These are phyloP conservation scores for Dichotomocladium elegans DNA, from an alignment of 371 early-diverging fungal species.

Conservation along the genomic window DNA sequence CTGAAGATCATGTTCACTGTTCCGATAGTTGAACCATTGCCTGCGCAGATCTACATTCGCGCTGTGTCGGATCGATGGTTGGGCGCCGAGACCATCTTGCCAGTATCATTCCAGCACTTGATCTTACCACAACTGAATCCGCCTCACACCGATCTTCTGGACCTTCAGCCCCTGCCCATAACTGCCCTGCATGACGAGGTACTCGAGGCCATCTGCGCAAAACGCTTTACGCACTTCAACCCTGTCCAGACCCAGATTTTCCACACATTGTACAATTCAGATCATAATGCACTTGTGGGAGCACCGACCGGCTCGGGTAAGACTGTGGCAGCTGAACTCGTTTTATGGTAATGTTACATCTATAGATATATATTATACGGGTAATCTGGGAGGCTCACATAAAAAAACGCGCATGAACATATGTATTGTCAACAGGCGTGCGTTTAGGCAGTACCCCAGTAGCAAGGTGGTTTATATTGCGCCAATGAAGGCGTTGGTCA, in stretches of 20 bases:
- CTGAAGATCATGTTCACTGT: constrained; percentile 82
- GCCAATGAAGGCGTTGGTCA: constrained; percentile 99
- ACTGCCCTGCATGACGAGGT: constrained; percentile 76
- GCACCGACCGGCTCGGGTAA: constrained; percentile 99
- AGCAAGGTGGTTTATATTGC: constrained; percentile 97
- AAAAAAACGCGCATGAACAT: no score
- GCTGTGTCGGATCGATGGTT: constrained; percentile 94
- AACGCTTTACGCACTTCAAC: constrained; percentile 92
- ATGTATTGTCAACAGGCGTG: constrained; percentile 37
- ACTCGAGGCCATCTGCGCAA: constrained; percentile 74
- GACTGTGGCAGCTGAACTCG: constrained; percentile 95
- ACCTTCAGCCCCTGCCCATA: constrained; percentile 85
- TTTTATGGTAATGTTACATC: constrained; percentile 70
- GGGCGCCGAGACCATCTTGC: constrained; percentile 79
- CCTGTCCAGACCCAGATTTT: constrained; percentile 98
- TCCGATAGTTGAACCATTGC: constrained; percentile 84
- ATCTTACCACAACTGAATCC: constrained; percentile 80
- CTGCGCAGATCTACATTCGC: constrained; percentile 84
- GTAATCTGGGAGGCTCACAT: no score
- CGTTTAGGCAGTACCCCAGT: constrained; percentile 80
- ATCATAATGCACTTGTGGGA: constrained; percentile 88
- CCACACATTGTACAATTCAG: constrained; percentile 87
- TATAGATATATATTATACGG: constrained; percentile 1
- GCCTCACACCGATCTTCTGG: constrained; percentile 85
- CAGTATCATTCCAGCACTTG: constrained; percentile 89